Evolutionary conservation across 1,284 basidiomycete species (phyloP).

Genomic region (Quambalaria eucalypti): DNA sequence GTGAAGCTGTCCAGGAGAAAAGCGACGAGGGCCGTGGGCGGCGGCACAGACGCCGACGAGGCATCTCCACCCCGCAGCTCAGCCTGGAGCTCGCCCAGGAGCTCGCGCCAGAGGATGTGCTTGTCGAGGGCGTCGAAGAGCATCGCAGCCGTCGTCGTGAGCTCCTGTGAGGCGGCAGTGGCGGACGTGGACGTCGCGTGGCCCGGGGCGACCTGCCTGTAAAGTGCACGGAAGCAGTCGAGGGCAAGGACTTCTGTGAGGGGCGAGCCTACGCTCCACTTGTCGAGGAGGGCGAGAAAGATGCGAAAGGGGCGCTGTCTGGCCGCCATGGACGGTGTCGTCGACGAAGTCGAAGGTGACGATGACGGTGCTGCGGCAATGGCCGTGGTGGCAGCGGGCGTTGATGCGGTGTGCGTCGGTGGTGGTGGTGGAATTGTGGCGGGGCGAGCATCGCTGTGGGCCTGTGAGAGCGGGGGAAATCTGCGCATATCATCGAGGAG

Average conservation of each 20-base stretch:
- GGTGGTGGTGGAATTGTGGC: too few species aligned
- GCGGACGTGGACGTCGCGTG: constrained; percentile 48
- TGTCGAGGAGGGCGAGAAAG: constrained; percentile 86
- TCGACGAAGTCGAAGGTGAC: not conserved
- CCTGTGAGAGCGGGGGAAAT: not conserved
- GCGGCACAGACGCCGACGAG: not conserved
- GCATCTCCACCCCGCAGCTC: not conserved
- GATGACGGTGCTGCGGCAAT: not conserved
- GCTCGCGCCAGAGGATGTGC: not conserved
- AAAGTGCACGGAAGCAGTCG: constrained; percentile 65
- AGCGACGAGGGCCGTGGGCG: constrained; percentile 48
- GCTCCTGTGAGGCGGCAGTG: constrained; percentile 48
- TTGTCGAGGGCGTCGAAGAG: constrained; percentile 81
- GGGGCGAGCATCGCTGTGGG: too few species aligned
- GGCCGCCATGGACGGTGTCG: constrained; percentile 53
- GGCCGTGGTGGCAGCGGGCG: not conserved
- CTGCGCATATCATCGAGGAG: not conserved
- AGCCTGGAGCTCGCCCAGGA: not conserved
- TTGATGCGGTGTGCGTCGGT: not conserved
- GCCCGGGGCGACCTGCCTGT: constrained; percentile 58
- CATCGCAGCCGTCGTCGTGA: constrained; percentile 74
- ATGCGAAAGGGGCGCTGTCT: constrained; percentile 80
- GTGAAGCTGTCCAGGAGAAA: constrained; percentile 65
- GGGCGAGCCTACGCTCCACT: constrained; percentile 84
- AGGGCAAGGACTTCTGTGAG: constrained; percentile 70